Evolutionary conservation across 1,284 basidiomycete species (phyloP).

Genomic region (Earliella scabrosa): DNA sequence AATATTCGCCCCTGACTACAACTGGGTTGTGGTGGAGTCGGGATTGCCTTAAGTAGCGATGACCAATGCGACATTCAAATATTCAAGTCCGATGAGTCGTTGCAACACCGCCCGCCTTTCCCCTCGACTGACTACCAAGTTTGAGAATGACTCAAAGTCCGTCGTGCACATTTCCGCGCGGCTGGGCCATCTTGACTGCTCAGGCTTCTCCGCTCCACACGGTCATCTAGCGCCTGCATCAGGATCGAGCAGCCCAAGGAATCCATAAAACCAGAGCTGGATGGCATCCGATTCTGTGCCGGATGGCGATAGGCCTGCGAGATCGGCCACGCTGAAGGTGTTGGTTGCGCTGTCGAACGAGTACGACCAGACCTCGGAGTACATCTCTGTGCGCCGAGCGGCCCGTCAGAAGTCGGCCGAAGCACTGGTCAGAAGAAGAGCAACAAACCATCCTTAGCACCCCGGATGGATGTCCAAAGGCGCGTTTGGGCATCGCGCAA

Average conservation of each 20-base stretch:
- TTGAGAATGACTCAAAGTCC: too few relatives aligned
- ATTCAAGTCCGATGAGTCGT: too few relatives aligned
- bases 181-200: too few relatives aligned
- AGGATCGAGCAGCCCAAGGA: constrained; percentile 22
- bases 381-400: constrained; percentile 24
- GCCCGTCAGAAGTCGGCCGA: neutral
- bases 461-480: constrained; percentile 43
- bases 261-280: constrained; percentile 31
- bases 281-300: constrained; percentile 35
- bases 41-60: too few relatives aligned
- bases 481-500: constrained; percentile 39
- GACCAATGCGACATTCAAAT: too few relatives aligned
- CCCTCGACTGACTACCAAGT: too few relatives aligned
- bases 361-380: constrained; percentile 35
- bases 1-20: too few relatives aligned
- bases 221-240: too few relatives aligned
- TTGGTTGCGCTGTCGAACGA: constrained; percentile 28
- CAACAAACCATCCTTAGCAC: constrained; percentile 26
- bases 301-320: constrained; percentile 24
- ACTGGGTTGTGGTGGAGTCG: too few relatives aligned
- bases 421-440: neutral
- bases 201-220: too few relatives aligned
- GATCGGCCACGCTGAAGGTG: constrained; percentile 28
- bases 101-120: too few relatives aligned
- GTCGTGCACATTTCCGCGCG: too few relatives aligned